Evolutionary conservation across 2,329 filamentous ascomycete species (phyloP).

Genomic region (Fusarium chuoi): DNA sequence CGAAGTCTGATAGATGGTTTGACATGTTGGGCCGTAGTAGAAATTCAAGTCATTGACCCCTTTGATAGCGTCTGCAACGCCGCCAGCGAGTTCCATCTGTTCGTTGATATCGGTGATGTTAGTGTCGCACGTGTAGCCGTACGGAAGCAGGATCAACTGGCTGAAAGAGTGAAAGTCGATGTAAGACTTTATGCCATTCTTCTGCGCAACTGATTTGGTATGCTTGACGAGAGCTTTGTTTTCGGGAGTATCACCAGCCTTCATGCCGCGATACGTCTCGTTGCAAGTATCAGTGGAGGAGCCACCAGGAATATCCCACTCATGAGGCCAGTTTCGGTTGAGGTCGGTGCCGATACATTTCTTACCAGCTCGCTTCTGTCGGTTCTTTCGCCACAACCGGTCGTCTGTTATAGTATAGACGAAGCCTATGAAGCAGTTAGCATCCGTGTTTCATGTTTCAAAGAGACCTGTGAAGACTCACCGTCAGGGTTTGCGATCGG

Average conservation of each 20-base stretch:
- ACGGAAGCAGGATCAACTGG: constrained; percentile 66
- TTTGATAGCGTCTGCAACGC: constrained; percentile 62
- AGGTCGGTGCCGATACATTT: constrained; percentile 64
- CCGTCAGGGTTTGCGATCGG: constrained; percentile 71
- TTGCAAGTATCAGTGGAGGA: constrained; percentile 63
- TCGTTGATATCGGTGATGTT: constrained; percentile 58
- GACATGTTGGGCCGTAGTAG: constrained; percentile 64
- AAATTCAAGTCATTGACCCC: constrained; percentile 53
- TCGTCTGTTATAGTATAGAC: constrained; percentile 55
- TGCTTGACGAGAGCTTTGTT: constrained; percentile 57
- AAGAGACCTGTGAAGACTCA: constrained; percentile 34
- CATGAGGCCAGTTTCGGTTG: constrained; percentile 70
- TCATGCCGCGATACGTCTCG: constrained; percentile 59
- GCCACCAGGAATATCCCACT: constrained; percentile 62
- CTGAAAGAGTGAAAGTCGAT: constrained; percentile 74
- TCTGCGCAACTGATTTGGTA: constrained; percentile 48
- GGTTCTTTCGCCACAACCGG: constrained; percentile 72
- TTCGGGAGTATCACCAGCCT: constrained; percentile 60
- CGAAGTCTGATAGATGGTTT: constrained; percentile 68
- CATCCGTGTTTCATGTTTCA: accelerated
- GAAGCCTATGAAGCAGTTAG: constrained; percentile 56
- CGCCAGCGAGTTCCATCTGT: constrained; percentile 60
- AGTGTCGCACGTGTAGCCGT: constrained; percentile 67
- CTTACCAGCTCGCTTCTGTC: constrained; percentile 53
- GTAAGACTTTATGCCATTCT: constrained; percentile 65